Conservation (phyloP, 768 basidiomycete genomes). For the Tulasnella sp. region DNA sequence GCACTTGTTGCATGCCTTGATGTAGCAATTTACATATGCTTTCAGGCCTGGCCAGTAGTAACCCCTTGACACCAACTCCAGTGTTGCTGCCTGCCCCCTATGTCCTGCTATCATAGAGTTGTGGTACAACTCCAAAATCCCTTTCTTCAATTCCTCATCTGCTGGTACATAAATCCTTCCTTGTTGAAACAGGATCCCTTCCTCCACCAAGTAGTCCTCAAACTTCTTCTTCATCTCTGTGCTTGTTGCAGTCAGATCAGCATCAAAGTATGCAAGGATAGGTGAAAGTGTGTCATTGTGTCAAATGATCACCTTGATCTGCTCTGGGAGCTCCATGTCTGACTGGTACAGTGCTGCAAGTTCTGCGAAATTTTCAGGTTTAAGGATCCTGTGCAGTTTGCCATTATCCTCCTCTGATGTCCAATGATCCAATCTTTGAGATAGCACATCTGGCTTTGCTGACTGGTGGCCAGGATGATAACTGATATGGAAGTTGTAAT, state of each 20-base stretch:
- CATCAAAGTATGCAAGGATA: not conserved
- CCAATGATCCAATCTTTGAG: conserved; percentile 2
- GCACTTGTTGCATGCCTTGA: conserved; percentile 16
- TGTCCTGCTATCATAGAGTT: not conserved
- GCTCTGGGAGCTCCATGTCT: not conserved
- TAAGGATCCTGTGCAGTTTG: not conserved
- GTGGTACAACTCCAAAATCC: not conserved
- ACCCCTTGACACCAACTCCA: conserved; percentile 17
- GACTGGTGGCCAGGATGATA: not conserved
- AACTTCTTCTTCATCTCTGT: not conserved
- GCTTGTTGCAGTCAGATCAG: not conserved
- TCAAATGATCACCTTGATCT: not conserved
- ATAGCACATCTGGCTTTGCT: not conserved
- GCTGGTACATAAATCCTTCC: conserved; percentile 1
- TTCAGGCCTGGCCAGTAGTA: conserved; percentile 20
- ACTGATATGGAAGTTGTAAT: not conserved
- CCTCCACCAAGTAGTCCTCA: not conserved
- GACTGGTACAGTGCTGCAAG: not conserved
- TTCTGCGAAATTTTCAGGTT: not conserved
- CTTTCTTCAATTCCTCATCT: not conserved
- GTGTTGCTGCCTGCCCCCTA: conserved; percentile 20
- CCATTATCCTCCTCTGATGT: not conserved
- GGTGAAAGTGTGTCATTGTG: no score
- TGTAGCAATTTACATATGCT: conserved; percentile 21
- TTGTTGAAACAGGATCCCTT: not conserved